These are phyloP conservation scores for Umbellularia californica DNA, from an alignment of 164 flowering plant genomes.

Conservation along the genomic window DNA sequence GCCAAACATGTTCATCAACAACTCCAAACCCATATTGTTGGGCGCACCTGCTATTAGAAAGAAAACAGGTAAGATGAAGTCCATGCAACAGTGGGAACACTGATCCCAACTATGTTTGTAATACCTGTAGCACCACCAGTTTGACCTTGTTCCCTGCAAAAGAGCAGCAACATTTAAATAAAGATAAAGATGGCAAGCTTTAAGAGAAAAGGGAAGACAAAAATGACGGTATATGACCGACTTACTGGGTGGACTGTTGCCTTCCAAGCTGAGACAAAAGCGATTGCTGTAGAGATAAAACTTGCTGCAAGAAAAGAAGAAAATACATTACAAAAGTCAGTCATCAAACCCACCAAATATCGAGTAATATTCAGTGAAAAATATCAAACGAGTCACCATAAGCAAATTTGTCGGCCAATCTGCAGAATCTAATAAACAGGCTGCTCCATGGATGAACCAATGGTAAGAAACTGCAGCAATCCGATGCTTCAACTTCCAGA, in stretches of 20 bases:
- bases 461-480: no score
- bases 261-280: conserved; percentile 38
- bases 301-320: conserved; percentile 40
- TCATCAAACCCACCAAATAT: not conserved
- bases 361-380: not conserved
- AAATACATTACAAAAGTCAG: not conserved
- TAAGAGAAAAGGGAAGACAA: not conserved
- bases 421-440: no score
- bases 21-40: conserved; percentile 38
- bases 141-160: conserved; percentile 51
- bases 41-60: conserved; percentile 23
- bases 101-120: not conserved
- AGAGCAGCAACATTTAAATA: not conserved
- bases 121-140: conserved; percentile 49
- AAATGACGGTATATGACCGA: not conserved
- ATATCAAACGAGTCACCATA: no score
- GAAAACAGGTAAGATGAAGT: not conserved
- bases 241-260: conserved; percentile 48
- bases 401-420: no score
- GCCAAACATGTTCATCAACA: conserved; percentile 63
- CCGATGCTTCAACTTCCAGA: no score
- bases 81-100: not conserved
- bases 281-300: conserved; percentile 50
- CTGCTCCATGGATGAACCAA: no score
- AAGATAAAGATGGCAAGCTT: not conserved